phyloP scores from a whole-genome alignment of 495 filamentous ascomycete genomes.

The Penicillium subrubescens region DNA sequence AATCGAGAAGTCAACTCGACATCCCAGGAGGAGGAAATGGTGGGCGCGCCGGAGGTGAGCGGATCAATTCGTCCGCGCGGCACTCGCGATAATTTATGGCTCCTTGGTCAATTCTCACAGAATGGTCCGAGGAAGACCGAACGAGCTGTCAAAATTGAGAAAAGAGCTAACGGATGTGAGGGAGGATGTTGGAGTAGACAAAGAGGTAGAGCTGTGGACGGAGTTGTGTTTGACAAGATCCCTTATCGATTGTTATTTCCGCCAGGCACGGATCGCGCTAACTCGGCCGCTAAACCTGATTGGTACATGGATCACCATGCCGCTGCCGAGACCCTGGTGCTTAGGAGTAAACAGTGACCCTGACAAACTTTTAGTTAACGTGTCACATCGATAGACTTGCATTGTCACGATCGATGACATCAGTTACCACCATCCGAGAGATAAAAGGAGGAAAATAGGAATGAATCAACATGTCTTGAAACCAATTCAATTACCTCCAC shows the following conservation, averaged over 20 bases:
- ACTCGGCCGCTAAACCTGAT: constrained; percentile 2
- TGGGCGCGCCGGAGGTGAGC: not conserved
- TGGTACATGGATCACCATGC: not conserved
- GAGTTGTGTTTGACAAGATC: not conserved
- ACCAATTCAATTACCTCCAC: constrained; percentile 18
- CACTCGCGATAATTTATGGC: not conserved
- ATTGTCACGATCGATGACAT: not conserved
- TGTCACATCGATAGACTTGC: not conserved
- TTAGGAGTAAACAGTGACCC: not conserved
- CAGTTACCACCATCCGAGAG: not conserved
- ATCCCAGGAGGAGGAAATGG: constrained; percentile 7
- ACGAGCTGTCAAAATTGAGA: not conserved
- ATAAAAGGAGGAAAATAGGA: not conserved
- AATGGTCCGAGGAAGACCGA: not conserved
- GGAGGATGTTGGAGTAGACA: not conserved
- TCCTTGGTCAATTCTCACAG: not conserved
- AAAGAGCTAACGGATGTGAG: not conserved
- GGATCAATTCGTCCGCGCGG: not conserved
- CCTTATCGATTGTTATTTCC: constrained; percentile 6
- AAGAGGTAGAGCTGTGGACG: not conserved
- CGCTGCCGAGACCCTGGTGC: no score
- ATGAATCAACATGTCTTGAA: not conserved
- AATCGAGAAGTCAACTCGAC: constrained; percentile 12
- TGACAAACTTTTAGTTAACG: not conserved
- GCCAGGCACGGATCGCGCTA: constrained; percentile 5